These are phyloP conservation scores for Fraxinus albicans DNA, from an alignment of 305 asterid genomes.

Conservation along the genomic window DNA sequence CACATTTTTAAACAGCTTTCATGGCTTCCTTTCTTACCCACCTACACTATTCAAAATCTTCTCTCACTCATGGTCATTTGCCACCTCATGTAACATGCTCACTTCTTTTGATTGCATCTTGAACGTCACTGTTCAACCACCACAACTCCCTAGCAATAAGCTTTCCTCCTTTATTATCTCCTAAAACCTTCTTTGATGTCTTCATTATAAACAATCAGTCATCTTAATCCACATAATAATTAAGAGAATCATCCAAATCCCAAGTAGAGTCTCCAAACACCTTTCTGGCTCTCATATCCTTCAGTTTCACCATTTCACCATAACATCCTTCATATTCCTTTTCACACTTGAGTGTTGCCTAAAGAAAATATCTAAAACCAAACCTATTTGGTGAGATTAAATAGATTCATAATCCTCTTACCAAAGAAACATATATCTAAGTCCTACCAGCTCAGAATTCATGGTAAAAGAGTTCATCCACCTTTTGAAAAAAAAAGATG, in stretches of 20 bases:
- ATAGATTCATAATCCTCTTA: not conserved
- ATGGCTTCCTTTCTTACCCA: not conserved
- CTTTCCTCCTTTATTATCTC: not conserved
- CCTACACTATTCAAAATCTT: not conserved
- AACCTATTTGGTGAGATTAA: not conserved
- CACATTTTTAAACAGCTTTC: not conserved
- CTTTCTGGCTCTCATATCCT: not conserved
- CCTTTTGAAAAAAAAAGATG: not conserved
- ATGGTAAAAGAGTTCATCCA: not conserved
- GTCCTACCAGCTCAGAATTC: not conserved
- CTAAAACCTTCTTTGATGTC: not conserved
- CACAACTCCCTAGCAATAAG: not conserved
- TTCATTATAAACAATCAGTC: not conserved
- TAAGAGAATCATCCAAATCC: not conserved
- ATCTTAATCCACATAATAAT: not conserved
- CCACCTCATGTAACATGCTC: not conserved
- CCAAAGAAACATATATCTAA: not conserved
- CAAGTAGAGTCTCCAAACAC: not conserved
- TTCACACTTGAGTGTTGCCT: not conserved
- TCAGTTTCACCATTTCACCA: not conserved
- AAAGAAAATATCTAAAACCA: not conserved
- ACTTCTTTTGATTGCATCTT: not conserved
- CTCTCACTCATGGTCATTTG: not conserved
- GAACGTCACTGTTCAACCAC: not conserved
- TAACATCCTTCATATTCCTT: not conserved